Evolutionary conservation across 352 stramenopile genomes (phyloP), one percentile per base, ranked within the genome.

Genomic region (Phytopythium ostracodes): DNA sequence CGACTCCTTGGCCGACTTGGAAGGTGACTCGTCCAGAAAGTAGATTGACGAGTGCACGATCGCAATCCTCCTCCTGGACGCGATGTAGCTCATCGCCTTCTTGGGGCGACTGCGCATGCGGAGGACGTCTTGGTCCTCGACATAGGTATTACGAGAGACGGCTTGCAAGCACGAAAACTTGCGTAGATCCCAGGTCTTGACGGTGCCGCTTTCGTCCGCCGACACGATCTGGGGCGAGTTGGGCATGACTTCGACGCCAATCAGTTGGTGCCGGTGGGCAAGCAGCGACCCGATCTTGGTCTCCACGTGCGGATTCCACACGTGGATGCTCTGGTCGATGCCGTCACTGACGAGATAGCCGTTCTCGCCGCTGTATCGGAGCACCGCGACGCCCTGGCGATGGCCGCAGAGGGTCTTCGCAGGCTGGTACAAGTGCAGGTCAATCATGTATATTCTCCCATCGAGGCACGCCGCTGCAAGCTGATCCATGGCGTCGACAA

Each of bases 291-390:
- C 77, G 44, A 89, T 77, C 44, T 84, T 80, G 36, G 77, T 71
- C 31, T 87, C 76, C 14, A 88, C 67, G 42, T 84, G 77, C 22
- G 80, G 77, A 52, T 83, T 89, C 80, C 80, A 89, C 18, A 89
- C 67, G 29, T 86, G 71, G 0, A 89, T 51, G 20, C 62, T 70
- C 42, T 88, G 77, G 46, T 88, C 80, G 24, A 85, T 49, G 11
- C 80, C 80, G 4, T 65, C 77, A 27, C 76, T 89, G 43, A 88
- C 58, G 6, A 89, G 44, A 38, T 89, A 89, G 17, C 76, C 71
- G 29, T 77, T 80, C 8, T 83, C 62, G 2, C 64, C 27, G 24
- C 64, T 78, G 51, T 84, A 89, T n/a, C 66, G 55, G 1, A 89
- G 44, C 59, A 76, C 67, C 17, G 77, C 70, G 17, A 87, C 71